Percentiles rank a stretch among this genome's conserved stretches.
These are phyloP conservation scores for Meredithiella fracta DNA, from an alignment of 2,329 filamentous ascomycete species.

Conservation along the genomic window DNA sequence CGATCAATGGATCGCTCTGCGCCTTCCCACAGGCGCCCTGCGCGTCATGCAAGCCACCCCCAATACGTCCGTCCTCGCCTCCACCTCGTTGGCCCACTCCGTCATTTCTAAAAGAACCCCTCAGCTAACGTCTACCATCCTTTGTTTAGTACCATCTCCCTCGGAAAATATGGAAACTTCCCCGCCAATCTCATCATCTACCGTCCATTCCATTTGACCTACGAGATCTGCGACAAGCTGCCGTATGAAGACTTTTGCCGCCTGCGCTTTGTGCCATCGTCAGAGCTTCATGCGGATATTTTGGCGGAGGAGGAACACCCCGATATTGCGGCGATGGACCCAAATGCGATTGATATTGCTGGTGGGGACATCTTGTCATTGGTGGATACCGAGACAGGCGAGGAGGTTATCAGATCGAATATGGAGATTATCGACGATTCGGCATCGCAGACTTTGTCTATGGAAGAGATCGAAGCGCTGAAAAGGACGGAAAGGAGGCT, in stretches of 20 bases:
- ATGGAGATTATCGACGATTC: slow-evolving; percentile 43
- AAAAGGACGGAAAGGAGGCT: slow-evolving; percentile 59
- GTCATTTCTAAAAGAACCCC: slow-evolving; percentile 6
- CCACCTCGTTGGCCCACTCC: neutral
- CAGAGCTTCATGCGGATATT: slow-evolving; percentile 71
- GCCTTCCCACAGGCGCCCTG: slow-evolving; percentile 41
- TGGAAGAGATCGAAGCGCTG: slow-evolving; percentile 58
- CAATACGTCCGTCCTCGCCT: slow-evolving; percentile 35
- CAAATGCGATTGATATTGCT: slow-evolving; percentile 23
- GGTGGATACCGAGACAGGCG: slow-evolving; percentile 25
- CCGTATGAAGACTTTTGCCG: slow-evolving; percentile 48
- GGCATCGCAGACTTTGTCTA: slow-evolving; percentile 59
- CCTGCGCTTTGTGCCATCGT: slow-evolving; percentile 61
- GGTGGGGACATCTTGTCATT: slow-evolving; percentile 29
- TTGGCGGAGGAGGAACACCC: slow-evolving; percentile 32
- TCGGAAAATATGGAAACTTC: slow-evolving; percentile 88
- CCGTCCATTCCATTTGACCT: slow-evolving; percentile 83
- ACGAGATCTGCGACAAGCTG: slow-evolving; percentile 62
- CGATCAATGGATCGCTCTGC: slow-evolving; percentile 43
- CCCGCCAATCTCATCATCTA: slow-evolving; percentile 76
- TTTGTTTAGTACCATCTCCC: slow-evolving; percentile 52
- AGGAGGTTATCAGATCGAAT: slow-evolving; percentile 37
- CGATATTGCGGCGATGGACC: slow-evolving; percentile 29
- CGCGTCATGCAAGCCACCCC: slow-evolving; percentile 41
- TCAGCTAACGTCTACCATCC: slow-evolving; percentile 5